Base-by-base conservation (phyloP, 2,329 filamentous ascomycete species). In the Pseudogymnoascus pannorum region DNA sequence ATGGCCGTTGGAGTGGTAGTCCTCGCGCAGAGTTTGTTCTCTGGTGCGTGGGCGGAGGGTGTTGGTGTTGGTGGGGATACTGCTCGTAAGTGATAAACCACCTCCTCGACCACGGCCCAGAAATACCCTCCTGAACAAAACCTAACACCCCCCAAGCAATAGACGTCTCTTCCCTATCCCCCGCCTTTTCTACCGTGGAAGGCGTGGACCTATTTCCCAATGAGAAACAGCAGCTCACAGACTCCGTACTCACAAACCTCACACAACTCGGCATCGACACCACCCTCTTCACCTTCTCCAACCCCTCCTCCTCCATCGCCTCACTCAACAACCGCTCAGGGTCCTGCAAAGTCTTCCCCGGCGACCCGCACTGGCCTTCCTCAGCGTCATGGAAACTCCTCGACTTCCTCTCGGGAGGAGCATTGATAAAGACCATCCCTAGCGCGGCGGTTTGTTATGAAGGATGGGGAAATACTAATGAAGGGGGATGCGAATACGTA, bases 331-430 rank as follows among this genome's bases (percentile, higher is more conserved):
- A 14, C 14, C 35, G 79, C 75, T 26, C 74, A 5, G 33, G 33
- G 12, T 8, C 29, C 7, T 70, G 68, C 54, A 70, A 69, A 58
- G 20, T 60, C 11, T 65, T 66, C 9, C 68, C 68, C 7, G 67
- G 66, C 1, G 67, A 70, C 35, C 3, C 8, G 3, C 6, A 68
- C 51, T 85, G 81, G 82, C 83, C 82, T 0, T 75, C 75, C 0
- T 62, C 73, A 16, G 64, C 71, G 0, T 70, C 69, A 5, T 84
- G 81, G 82, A 64, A 68, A 4, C 65, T 68, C 8, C 73, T 85
- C 59, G 79, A 83, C 69, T 64, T 72, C 11, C 75, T 76, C 4
- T 68, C 76, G 16, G 70, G 69, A 6, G 77, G 78, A 7, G 69
- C 70, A 29, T 73, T 83, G 40, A 70, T 81, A 60, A 72, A 70